Percentiles rank a stretch among this genome's conserved stretches.
Conservation (phyloP, 441 rosid genomes). For the Raphanus hybrid region DNA sequence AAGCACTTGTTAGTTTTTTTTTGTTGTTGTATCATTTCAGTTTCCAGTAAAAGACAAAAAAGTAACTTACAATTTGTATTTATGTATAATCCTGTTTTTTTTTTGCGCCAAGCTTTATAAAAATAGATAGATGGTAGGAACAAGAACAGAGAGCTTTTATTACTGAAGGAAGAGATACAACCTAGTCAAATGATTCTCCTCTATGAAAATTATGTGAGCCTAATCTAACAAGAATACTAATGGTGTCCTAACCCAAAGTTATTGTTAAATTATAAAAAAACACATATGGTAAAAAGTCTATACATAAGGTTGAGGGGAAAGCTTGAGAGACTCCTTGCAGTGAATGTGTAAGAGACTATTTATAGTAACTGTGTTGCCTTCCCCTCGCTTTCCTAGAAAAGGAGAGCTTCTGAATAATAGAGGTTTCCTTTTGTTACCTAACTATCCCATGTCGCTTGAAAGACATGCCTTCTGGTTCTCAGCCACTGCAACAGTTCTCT, state of each 20-base stretch:
- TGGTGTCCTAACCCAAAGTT: slow-evolving; percentile 41
- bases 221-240: slow-evolving; percentile 35
- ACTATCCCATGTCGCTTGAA: slow-evolving; percentile 85
- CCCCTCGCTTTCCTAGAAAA: slow-evolving; percentile 46
- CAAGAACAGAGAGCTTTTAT: slow-evolving; percentile 32
- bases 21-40: slow-evolving; percentile 1
- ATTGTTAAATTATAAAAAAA: slow-evolving; percentile 32
- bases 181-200: slow-evolving; percentile 30
- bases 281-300: slow-evolving; percentile 52
- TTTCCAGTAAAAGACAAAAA: neutral
- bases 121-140: neutral
- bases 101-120: slow-evolving; percentile 1
- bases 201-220: slow-evolving; percentile 33
- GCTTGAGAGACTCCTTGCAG: slow-evolving; percentile 29
- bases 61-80: slow-evolving; percentile 3
- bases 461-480: slow-evolving; percentile 69
- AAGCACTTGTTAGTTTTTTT: slow-evolving; percentile 1
- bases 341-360: slow-evolving; percentile 25
- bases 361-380: slow-evolving; percentile 30
- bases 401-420: slow-evolving; percentile 51
- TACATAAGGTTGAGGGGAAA: slow-evolving; percentile 70
- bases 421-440: slow-evolving; percentile 47
- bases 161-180: slow-evolving; percentile 6
- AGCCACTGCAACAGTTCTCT: slow-evolving; percentile 90
- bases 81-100: neutral